A percentile compares a stretch with the other conserved stretches of the same genome.
Conservation (phyloP, 352 stramenopile genomes). For the Globisporangium lucens region DNA sequence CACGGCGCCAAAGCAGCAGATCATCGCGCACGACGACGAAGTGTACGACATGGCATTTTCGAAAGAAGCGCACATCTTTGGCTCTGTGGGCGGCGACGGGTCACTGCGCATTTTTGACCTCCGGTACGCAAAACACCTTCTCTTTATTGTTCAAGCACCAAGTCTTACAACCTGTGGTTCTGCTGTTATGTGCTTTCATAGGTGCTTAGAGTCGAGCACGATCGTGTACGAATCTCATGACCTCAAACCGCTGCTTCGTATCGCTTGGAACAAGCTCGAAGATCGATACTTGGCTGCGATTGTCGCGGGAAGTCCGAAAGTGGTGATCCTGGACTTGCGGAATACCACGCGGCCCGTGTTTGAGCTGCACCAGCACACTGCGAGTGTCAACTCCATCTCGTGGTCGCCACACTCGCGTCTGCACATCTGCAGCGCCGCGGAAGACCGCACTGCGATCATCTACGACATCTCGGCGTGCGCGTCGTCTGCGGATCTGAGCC, state of each 20-base stretch:
- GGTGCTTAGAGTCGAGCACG: slow-evolving; percentile 88
- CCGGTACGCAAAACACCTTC: slow-evolving; percentile 40
- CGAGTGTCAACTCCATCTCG: slow-evolving; percentile 94
- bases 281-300: slow-evolving; percentile 96
- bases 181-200: slow-evolving; percentile 14
- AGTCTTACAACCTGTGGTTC: not conserved
- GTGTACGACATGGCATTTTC: slow-evolving; percentile 98
- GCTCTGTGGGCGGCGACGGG: slow-evolving; percentile 95
- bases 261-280: slow-evolving; percentile 98
- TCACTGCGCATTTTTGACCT: slow-evolving; percentile 97
- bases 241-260: slow-evolving; percentile 88
- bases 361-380: slow-evolving; percentile 90
- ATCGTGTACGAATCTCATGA: slow-evolving; percentile 95
- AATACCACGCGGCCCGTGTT: slow-evolving; percentile 89
- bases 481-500: slow-evolving; percentile 22
- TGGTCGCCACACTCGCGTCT: slow-evolving; percentile 92
- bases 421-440: slow-evolving; percentile 95
- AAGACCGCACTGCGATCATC: slow-evolving; percentile 95
- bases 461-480: slow-evolving; percentile 87
- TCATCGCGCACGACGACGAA: slow-evolving; percentile 98
- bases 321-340: slow-evolving; percentile 96
- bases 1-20: slow-evolving; percentile 86
- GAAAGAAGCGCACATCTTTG: slow-evolving; percentile 93
- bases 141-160: no score
- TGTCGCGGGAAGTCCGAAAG: slow-evolving; percentile 87